Evolutionary conservation across 345 rosid species (phyloP), one percentile per base, ranked within the genome.

Genomic region (Sonneratia caseolaris): DNA sequence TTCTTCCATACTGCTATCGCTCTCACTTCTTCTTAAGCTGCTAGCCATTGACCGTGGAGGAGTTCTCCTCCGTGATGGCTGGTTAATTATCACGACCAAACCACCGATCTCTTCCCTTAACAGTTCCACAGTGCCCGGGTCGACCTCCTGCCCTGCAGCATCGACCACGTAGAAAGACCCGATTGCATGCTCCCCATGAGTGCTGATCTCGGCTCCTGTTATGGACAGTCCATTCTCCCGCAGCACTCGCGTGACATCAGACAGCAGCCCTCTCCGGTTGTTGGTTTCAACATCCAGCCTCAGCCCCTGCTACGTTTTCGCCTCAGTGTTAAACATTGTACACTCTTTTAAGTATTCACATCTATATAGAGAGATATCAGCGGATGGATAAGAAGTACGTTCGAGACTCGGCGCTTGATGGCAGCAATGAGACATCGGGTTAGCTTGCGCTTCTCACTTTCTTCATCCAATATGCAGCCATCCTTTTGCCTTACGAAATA

Each of bases 91-190:
- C 56, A 78, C 66, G 37, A 74, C 82, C 3, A 89, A 87, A 32
- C 86, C 92, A n/a, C 89, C 88, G 24, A 92, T 73, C 77, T 88
- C 97, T 38, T 80, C 70, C 65, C 81, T 87, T 68, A 87, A 84
- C 78, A 77, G 38, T 55, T 90, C 83, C 57, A 90, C 72, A 0
- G 84, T 74, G 3, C 42, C 77, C 1, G 37, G 43, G 70, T 75
- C 82, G 16, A 78, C 87, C 36, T 85, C 88, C 19, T 84, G 74
- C 61, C 93, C 96, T 7, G 89, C 81, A 59, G 83, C 82, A 72
- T 89, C 97, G 3, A 80, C 77, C 5, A 95, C 92, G n/a, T 86
- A 80, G 81, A 92, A 88, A 38, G 96, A 83, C 0, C 99, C 99
- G 2, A 74, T 73, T 18, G 92, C 88, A 22, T 19, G 78, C 7